Evolutionary conservation across 1,284 basidiomycete species (phyloP).

Genomic region (Ganoderma boninense): DNA sequence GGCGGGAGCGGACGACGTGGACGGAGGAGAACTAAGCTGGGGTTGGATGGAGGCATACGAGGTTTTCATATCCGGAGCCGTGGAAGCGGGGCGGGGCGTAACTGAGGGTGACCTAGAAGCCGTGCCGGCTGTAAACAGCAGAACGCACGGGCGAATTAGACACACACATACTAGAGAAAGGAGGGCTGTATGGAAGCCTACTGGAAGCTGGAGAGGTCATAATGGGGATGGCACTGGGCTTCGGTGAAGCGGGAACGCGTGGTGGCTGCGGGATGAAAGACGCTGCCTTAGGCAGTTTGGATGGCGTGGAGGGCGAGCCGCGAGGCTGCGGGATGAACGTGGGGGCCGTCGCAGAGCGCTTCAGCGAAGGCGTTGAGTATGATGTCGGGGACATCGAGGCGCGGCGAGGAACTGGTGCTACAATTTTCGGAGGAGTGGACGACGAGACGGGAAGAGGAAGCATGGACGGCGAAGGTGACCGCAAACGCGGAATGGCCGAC

Average conservation of each 20-base stretch:
- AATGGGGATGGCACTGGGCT: conserved; percentile 40
- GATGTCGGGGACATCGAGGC: conserved; percentile 33
- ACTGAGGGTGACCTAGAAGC: conserved; percentile 30
- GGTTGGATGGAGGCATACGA: conserved; percentile 17
- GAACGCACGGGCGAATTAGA: conserved; percentile 28
- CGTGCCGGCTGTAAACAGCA: conserved; percentile 30
- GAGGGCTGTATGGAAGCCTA: conserved; percentile 39
- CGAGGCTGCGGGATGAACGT: conserved; percentile 61
- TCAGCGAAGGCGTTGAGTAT: conserved; percentile 55
- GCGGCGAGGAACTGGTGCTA: conserved; percentile 35
- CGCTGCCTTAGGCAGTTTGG: conserved; percentile 44
- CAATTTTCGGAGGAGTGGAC: conserved; percentile 33
- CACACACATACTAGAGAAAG: conserved; percentile 41
- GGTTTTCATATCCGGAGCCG: conserved; percentile 35
- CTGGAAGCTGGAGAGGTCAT: conserved; percentile 38
- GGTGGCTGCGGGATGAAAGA: conserved; percentile 64
- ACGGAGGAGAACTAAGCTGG: not conserved
- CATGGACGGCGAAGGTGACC: conserved; percentile 44
- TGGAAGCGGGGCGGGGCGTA: conserved; percentile 32
- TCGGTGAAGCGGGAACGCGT: conserved; percentile 35
- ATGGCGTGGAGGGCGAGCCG: conserved; percentile 36
- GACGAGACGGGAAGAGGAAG: conserved; percentile 31
- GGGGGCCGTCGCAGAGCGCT: conserved; percentile 52
- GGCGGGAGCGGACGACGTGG: conserved; percentile 12
- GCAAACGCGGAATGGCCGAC: conserved; percentile 62